Percentiles rank a stretch among this genome's conserved stretches.
Conservation (phyloP, 139 green algal species). For the Chlamydomonas schloesseri region DNA sequence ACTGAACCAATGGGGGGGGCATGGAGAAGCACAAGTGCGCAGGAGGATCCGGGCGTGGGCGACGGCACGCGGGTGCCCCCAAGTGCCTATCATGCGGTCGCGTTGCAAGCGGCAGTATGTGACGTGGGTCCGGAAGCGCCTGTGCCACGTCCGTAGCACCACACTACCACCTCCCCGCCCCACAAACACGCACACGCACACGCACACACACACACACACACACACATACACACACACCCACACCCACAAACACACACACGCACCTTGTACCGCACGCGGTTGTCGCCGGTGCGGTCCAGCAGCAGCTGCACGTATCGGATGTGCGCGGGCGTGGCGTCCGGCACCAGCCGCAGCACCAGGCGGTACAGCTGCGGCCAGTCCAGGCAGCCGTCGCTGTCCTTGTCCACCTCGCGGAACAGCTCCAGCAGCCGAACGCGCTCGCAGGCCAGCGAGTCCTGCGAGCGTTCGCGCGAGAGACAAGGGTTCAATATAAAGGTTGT, state of each 20-base stretch:
- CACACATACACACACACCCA: no score
- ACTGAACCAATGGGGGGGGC: no score
- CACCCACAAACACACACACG: no score
- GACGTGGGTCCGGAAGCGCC: no score
- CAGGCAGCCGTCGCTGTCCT: conserved; percentile 39
- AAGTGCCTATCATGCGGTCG: no score
- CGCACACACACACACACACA: no score
- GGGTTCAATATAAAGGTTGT: no score
- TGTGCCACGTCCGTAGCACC: not conserved
- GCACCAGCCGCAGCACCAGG: conserved; percentile 53
- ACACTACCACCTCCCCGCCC: no score
- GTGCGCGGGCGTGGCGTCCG: conserved; percentile 50
- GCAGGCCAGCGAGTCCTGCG: conserved; percentile 36
- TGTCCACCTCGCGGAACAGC: conserved; percentile 59
- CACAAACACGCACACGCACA: not conserved
- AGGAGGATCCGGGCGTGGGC: no score
- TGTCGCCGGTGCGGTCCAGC: conserved; percentile 54
- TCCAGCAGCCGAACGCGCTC: conserved; percentile 57
- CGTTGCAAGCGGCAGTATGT: no score
- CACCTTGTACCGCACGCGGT: conserved; percentile 15
- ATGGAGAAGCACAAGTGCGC: no score
- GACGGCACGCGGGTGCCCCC: not conserved
- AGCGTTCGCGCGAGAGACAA: no score
- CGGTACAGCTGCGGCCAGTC: conserved; percentile 48
- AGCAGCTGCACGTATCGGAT: conserved; percentile 59